Evolutionary conservation across 1,284 basidiomycete species (phyloP).

Genomic region (Malassezia caprae): DNA sequence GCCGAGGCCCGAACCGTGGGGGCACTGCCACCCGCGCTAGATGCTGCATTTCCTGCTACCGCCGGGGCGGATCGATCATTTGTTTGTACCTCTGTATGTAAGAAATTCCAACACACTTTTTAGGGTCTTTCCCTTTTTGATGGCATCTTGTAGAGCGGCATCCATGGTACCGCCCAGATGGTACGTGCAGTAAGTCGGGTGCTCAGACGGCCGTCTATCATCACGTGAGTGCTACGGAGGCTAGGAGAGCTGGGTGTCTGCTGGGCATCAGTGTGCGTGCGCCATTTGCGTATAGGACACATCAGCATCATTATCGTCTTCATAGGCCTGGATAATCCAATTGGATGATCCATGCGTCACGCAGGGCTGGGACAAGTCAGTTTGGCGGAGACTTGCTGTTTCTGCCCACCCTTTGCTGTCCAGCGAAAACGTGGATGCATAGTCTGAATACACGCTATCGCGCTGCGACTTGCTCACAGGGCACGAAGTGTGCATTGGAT

Average conservation of each 20-base stretch:
- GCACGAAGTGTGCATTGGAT: neutral
- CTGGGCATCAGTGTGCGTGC: neutral
- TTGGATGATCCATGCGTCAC: conserved; percentile 4
- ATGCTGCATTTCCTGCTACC: conserved; percentile 16
- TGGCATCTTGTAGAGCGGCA: conserved; percentile 28
- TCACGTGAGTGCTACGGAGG: neutral
- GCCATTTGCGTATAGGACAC: neutral
- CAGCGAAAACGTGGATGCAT: conserved; percentile 9
- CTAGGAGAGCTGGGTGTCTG: neutral
- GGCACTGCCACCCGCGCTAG: conserved; percentile 11
- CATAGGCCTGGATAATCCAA: conserved; percentile 10
- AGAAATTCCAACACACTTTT: conserved; percentile 22
- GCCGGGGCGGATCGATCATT: conserved; percentile 26
- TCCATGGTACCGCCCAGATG: conserved; percentile 23
- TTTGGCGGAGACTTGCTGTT: conserved; percentile 1
- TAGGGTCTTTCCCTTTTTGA: conserved; percentile 31
- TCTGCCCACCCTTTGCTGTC: neutral
- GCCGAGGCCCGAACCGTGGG: conserved; percentile 11
- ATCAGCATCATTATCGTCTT: neutral
- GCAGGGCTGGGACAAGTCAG: conserved; percentile 8
- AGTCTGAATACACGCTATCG: neutral
- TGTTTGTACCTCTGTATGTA: conserved; percentile 22
- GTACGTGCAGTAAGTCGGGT: neutral
- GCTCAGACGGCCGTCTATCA: neutral
- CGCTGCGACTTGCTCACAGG: neutral